These are phyloP conservation scores for Prototheca stagnorum DNA, from an alignment of 163 green algal species.

Conservation along the genomic window DNA sequence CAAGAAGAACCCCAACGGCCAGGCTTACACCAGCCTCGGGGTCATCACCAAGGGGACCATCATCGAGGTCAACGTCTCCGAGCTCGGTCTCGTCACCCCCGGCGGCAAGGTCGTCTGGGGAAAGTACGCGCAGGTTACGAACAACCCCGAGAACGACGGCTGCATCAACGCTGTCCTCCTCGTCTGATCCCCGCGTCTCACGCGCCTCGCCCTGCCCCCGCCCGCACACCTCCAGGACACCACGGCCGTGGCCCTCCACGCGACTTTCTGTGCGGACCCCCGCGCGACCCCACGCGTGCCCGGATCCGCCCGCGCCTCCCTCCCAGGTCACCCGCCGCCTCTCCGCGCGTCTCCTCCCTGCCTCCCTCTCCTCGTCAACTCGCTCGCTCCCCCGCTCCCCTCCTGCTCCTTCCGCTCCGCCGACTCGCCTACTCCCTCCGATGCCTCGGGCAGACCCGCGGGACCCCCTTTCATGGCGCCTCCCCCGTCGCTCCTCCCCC, in stretches of 20 bases:
- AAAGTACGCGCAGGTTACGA: conserved; percentile 97
- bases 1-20: conserved; percentile 99
- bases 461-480: too few species aligned
- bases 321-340: too few species aligned
- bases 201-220: too few species aligned
- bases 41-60: conserved; percentile 95
- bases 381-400: too few species aligned
- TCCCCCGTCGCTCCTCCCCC: too few species aligned
- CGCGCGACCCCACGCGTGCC: too few species aligned
- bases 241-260: not conserved
- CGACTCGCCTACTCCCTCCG: too few species aligned
- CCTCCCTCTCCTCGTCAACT: too few species aligned
- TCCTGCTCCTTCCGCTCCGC: too few species aligned
- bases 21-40: conserved; percentile 86
- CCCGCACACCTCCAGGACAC: conserved; percentile 33
- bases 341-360: too few species aligned
- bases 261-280: not conserved
- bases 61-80: conserved; percentile 92
- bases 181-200: conserved; percentile 43
- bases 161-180: conserved; percentile 97
- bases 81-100: conserved; percentile 94
- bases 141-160: conserved; percentile 99
- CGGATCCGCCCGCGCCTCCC: too few species aligned
- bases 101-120: conserved; percentile 99
- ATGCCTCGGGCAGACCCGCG: too few species aligned